phyloP scores from a whole-genome alignment of 805 yeast genomes.

The Starmerella geochares region DNA sequence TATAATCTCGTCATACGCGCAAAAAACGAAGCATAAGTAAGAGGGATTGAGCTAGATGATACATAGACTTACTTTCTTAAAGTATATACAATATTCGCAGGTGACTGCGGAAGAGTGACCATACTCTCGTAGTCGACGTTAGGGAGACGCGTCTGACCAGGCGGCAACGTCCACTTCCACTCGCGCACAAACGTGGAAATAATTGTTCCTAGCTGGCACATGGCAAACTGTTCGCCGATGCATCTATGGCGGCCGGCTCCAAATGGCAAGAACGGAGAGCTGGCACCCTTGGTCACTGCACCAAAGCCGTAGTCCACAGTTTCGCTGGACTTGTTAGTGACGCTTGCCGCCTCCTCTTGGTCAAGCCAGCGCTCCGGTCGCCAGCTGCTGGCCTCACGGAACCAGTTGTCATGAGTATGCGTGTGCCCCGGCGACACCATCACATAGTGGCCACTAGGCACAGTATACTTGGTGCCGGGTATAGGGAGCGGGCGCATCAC shows the following conservation, averaged over 20 bases:
- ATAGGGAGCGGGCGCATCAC: constrained; percentile 69
- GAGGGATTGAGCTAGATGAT: background rate
- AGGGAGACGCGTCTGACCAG: constrained; percentile 34
- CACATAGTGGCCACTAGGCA: constrained; percentile 83
- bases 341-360: constrained; percentile 24
- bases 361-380: constrained; percentile 79
- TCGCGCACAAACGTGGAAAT: constrained; percentile 65
- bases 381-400: constrained; percentile 62
- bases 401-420: constrained; percentile 62
- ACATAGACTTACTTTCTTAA: background rate
- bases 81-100: constrained; percentile 32
- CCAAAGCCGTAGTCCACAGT: constrained; percentile 94
- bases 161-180: constrained; percentile 62
- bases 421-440: constrained; percentile 92
- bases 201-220: constrained; percentile 79
- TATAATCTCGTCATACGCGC: no score
- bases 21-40: no score
- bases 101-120: constrained; percentile 83
- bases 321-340: constrained; percentile 19
- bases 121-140: constrained; percentile 71
- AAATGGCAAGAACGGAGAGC: constrained; percentile 91
- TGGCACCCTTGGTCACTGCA: constrained; percentile 87
- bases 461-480: constrained; percentile 67
- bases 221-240: constrained; percentile 97
- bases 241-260: constrained; percentile 99